Evolutionary conservation across 2,329 filamentous ascomycete genomes (phyloP), one percentile per base, ranked within the genome.

Genomic region (Aspergillus pseudonomiae): DNA sequence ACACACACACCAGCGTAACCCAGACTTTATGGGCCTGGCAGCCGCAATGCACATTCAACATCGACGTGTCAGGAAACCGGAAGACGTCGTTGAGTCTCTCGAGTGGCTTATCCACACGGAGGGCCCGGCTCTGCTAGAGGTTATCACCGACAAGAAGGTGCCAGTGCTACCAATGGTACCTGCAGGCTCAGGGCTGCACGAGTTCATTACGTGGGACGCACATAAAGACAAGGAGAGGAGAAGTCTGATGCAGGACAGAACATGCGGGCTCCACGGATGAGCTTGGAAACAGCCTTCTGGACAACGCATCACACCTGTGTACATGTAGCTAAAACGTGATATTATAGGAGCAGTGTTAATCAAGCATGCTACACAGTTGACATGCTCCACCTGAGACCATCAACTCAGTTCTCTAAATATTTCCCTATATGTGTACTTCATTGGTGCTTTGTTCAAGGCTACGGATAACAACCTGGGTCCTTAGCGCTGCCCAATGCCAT

Each of bases 1-100:
- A 30, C 92, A 95, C 77, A 95, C 92, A 0, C 93, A 96, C 77
- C 92, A 94, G 80, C 83, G 85, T 72, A 96, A 96, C 77, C 91
- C 93, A 19, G 88, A 96, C 76, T 96, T 96, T 75, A 89, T 92
- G 81, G 95, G 93, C 84, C 83, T 96, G 36, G 87, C 91, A 39
- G 12, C 28, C 16, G 57, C 56, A 24, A 66, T 66, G 65, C 53
- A 60, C 10, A 24, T 57, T 6, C 26, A 45, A 21, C 46, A 91
- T 95, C 83, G 89, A 50, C 85, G 89, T 65, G 86, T 89, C 59
- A 79, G 83, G 52, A 91, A 92, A 78, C 88, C 91, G 0, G 88
- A 87, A 2, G 92, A 94, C 62, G 85, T 94, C 1, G 83, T 86
- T 45, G 89, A 89, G 39, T 86, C 85, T 68, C 82, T 97, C 63